Percentiles rank a stretch among this genome's conserved stretches.
These are phyloP conservation scores for Furculomyces boomerangus DNA, from an alignment of 371 early-diverging fungal species.

Conservation along the genomic window DNA sequence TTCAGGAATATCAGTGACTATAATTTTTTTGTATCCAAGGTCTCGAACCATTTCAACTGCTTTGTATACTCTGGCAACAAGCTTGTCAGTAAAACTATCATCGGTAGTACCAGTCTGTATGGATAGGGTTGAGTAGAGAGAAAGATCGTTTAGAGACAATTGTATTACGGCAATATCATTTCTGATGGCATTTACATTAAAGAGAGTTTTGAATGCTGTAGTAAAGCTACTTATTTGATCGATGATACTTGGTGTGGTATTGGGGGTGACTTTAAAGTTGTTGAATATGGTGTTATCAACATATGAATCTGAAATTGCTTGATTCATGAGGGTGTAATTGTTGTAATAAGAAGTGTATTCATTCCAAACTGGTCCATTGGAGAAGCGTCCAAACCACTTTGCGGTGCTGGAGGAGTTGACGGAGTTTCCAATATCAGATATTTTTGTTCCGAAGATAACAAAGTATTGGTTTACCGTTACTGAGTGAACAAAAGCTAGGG, in stretches of 20 bases:
- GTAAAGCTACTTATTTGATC: conserved; percentile 4
- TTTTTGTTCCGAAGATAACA: background rate
- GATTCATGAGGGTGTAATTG: conserved; percentile 7
- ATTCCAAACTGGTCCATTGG: conserved; percentile 11
- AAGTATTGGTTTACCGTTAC: background rate
- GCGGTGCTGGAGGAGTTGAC: background rate
- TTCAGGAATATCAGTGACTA: conserved; percentile 5
- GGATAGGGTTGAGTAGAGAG: background rate
- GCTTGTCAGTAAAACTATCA: background rate
- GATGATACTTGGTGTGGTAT: background rate
- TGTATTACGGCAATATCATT: conserved; percentile 7
- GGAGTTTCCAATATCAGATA: conserved; percentile 3
- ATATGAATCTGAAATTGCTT: conserved; percentile 4
- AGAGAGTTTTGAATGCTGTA: background rate
- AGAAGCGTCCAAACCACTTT: conserved; percentile 3
- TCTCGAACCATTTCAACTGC: conserved; percentile 2
- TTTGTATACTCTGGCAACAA: conserved; percentile 1
- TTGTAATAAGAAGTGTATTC: conserved; percentile 6
- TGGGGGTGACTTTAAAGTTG: background rate
- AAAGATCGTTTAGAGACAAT: conserved; percentile 5
- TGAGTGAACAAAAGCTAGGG: too few relatives aligned
- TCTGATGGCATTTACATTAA: conserved; percentile 1
- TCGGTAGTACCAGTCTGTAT: background rate
- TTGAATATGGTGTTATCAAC: background rate
- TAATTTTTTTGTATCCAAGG: conserved; percentile 7